Percentiles rank a stretch among this genome's conserved stretches.
Evolutionary conservation across 768 basidiomycete genomes (phyloP).

Genomic region (Mycena filopes): DNA sequence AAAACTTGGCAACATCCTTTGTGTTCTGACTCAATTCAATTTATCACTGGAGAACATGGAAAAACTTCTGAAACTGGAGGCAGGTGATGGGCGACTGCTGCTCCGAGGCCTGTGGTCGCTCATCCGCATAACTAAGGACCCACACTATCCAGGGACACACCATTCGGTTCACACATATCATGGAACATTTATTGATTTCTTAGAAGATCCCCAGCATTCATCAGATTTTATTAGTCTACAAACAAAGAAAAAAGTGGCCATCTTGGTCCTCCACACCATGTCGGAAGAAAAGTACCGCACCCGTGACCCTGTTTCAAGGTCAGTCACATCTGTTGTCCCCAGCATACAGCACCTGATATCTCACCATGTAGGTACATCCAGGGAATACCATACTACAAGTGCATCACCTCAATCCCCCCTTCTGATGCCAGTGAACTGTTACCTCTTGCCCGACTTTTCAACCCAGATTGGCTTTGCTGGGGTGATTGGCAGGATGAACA

Average conservation of each 20-base stretch:
- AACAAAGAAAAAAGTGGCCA: too few species aligned
- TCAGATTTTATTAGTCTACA: too few species aligned
- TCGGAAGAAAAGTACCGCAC: too few species aligned
- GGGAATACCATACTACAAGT: neutral
- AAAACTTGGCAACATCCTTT: neutral
- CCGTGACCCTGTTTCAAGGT: neutral
- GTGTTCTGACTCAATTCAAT: neutral
- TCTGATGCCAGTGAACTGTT: conserved; percentile 3
- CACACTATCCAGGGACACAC: neutral
- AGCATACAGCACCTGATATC: neutral
- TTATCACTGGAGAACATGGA: neutral
- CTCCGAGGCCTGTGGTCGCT: neutral
- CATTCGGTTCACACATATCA: neutral
- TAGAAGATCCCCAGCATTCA: neutral
- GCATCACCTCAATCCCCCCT: neutral
- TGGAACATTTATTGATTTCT: neutral
- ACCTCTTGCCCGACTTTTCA: conserved; percentile 3
- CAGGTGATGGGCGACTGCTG: neutral
- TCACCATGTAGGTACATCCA: neutral
- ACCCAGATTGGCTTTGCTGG: neutral
- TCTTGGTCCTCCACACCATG: neutral
- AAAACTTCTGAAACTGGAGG: neutral
- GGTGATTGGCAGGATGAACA: too few species aligned
- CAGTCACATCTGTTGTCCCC: neutral
- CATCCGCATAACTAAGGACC: neutral